Percentiles rank a stretch among this genome's conserved stretches.
Conservation (phyloP, 768 basidiomycete genomes). For the Macrolepiota fuliginosa region DNA sequence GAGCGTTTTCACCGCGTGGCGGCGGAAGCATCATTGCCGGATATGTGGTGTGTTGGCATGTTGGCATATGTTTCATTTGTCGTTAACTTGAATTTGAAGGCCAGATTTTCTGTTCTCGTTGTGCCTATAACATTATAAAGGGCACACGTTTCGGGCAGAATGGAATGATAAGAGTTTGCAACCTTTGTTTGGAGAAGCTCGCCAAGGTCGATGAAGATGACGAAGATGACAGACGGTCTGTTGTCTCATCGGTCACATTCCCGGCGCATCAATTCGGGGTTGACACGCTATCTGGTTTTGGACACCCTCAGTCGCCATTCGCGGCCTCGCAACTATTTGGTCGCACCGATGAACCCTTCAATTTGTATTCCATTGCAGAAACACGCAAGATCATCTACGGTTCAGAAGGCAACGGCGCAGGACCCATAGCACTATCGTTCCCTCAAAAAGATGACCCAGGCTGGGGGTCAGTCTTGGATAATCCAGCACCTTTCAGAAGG, state of each 20-base stretch:
- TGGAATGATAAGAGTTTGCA: slow-evolving; percentile 95
- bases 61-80: not conserved
- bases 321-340: slow-evolving; percentile 84
- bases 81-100: slow-evolving; percentile 41
- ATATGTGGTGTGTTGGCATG: slow-evolving; percentile 72
- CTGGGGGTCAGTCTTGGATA: slow-evolving; percentile 51
- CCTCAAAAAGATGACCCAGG: slow-evolving; percentile 39
- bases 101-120: slow-evolving; percentile 96
- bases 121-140: slow-evolving; percentile 96
- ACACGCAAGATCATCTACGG: slow-evolving; percentile 54
- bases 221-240: slow-evolving; percentile 83
- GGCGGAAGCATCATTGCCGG: slow-evolving; percentile 95
- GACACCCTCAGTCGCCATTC: slow-evolving; percentile 78
- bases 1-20: slow-evolving; percentile 90
- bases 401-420: slow-evolving; percentile 55
- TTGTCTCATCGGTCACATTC: slow-evolving; percentile 72
- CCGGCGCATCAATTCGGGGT: slow-evolving; percentile 75
- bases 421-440: slow-evolving; percentile 47
- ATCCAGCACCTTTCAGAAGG: slow-evolving; percentile 73
- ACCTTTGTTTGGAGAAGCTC: slow-evolving; percentile 90
- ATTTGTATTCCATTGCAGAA: slow-evolving; percentile 80
- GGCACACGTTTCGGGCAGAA: slow-evolving; percentile 91
- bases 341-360: slow-evolving; percentile 74
- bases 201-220: slow-evolving; percentile 87
- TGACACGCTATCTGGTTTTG: slow-evolving; percentile 30